Base-by-base conservation (phyloP, 2,329 filamentous ascomycete genomes). In the Aspergillus glaucus region DNA sequence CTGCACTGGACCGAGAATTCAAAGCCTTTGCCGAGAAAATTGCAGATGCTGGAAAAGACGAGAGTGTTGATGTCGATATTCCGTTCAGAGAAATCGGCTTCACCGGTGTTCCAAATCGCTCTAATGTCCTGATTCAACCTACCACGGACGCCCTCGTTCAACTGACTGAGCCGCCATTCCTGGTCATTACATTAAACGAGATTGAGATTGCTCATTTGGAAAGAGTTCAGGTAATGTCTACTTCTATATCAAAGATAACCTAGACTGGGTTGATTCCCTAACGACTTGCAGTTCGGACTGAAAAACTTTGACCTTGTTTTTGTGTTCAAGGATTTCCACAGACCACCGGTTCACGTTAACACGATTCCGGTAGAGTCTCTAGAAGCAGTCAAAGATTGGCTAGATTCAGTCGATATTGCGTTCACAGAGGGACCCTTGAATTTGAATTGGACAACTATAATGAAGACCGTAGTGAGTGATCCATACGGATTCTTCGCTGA, bases 301-400 rank as follows among this genome's bases (percentile, higher is more conserved):
- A 96, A 97, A 78, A 98, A 98, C 71, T 98, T 98, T 68, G 93
- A 98, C 71, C 84, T 98, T 69, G 93, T 98, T 17, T 91, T 97
- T 63, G 88, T 98, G 34, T 97, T 95, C 78, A 97, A 97, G 64
- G 93, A 98, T 73, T 97, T 95, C 71, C 82, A 87, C 47, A 83
- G 91, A n/a, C 72, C 88, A 2, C 92, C 92, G 1, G 87, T 86
- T 49, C 93, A 98, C 69, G 86, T 98, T 77, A 98, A 98, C 73
- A 98, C 93, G 6, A 97, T 98, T 55, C 94, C 93, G 0, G 89
- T 98, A 21, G 93, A 98, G 65, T 88, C 86, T 2, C 79, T 98
- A 3, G 93, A 98, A 59, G 85, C 88, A 47, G 92, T 98, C 57
- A 97, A 97, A 71, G 94, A 98, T 64, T 98, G 93, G 85, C 81